Percentiles rank a stretch among this genome's conserved stretches.
Conservation (phyloP, 306 rosid genomes). For the Vigna radiata region DNA sequence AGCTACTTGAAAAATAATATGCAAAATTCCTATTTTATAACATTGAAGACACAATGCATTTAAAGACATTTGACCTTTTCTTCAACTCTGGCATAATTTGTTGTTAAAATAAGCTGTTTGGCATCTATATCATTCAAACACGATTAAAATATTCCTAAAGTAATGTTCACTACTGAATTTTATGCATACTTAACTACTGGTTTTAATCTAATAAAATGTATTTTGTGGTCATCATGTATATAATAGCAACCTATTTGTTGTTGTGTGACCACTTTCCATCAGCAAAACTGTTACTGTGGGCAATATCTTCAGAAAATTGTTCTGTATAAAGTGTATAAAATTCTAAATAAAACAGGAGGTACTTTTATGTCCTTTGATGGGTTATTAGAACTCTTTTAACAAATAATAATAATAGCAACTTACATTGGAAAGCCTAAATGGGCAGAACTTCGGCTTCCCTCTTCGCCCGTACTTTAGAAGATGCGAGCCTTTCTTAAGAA, state of each 20-base stretch:
- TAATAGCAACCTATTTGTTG: constrained; percentile 14
- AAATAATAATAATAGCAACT: constrained; percentile 48
- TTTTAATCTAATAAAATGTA: constrained; percentile 8
- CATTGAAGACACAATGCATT: constrained; percentile 12
- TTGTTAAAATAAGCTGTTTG: constrained; percentile 22
- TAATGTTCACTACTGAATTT: constrained; percentile 16
- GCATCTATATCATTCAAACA: constrained; percentile 20
- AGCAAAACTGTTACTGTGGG: neutral
- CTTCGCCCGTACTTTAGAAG: constrained; percentile 91
- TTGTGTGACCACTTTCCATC: constrained; percentile 20
- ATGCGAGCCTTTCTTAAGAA: constrained; percentile 93
- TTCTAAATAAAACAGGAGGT: neutral
- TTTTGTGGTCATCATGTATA: constrained; percentile 26
- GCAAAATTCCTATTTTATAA: constrained; percentile 11
- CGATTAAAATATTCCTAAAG: constrained; percentile 14
- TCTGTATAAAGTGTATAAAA: neutral
- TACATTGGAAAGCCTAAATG: constrained; percentile 92
- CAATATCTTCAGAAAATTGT: neutral
- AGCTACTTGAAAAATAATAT: constrained; percentile 10
- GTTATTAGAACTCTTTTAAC: constrained; percentile 23
- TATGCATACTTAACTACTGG: neutral
- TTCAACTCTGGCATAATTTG: constrained; percentile 21
- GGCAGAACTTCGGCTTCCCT: constrained; percentile 98
- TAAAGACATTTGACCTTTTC: constrained; percentile 30
- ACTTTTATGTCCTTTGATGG: constrained; percentile 26